A percentile compares a stretch with the other conserved stretches of the same genome.
These are phyloP conservation scores for Auriscalpium vulgare DNA, from an alignment of 768 basidiomycete genomes.

Conservation along the genomic window DNA sequence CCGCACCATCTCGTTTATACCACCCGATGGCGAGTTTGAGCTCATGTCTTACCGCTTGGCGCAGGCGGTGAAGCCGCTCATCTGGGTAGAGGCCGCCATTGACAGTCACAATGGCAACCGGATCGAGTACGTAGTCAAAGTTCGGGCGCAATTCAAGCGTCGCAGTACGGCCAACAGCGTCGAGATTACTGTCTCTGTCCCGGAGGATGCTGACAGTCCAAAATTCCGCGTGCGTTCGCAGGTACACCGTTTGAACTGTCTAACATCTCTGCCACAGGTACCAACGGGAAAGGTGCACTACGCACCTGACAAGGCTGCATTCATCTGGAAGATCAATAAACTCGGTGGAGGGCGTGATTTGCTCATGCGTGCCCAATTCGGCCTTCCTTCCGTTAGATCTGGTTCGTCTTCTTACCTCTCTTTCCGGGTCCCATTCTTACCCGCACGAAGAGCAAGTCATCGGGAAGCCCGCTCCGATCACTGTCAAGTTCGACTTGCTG, in stretches of 20 bases:
- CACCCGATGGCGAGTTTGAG: constrained; percentile 97
- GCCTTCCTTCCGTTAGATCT: constrained; percentile 85
- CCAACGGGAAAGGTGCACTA: constrained; percentile 94
- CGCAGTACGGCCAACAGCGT: constrained; percentile 96
- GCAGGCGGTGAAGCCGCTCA: constrained; percentile 90
- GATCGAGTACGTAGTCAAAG: constrained; percentile 93
- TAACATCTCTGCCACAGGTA: constrained; percentile 44
- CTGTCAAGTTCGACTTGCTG: constrained; percentile 96
- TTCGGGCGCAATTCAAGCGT: constrained; percentile 95
- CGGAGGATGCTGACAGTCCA: constrained; percentile 95
- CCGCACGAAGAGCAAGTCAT: constrained; percentile 52
- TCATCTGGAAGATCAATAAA: constrained; percentile 99
- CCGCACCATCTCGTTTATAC: constrained; percentile 97
- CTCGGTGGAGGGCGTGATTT: constrained; percentile 93
- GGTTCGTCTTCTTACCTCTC: constrained; percentile 43
- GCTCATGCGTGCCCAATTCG: constrained; percentile 96
- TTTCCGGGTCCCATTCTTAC: background rate
- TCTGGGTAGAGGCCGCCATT: constrained; percentile 96
- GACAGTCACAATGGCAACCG: constrained; percentile 90
- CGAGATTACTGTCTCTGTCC: constrained; percentile 97
- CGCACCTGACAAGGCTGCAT: constrained; percentile 94
- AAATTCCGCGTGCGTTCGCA: constrained; percentile 74
- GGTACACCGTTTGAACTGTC: background rate
- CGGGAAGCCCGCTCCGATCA: constrained; percentile 89
- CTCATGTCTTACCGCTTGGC: constrained; percentile 96